Base-by-base conservation (phyloP, 257 asterid genomes). In the Scutellaria baicalensis region DNA sequence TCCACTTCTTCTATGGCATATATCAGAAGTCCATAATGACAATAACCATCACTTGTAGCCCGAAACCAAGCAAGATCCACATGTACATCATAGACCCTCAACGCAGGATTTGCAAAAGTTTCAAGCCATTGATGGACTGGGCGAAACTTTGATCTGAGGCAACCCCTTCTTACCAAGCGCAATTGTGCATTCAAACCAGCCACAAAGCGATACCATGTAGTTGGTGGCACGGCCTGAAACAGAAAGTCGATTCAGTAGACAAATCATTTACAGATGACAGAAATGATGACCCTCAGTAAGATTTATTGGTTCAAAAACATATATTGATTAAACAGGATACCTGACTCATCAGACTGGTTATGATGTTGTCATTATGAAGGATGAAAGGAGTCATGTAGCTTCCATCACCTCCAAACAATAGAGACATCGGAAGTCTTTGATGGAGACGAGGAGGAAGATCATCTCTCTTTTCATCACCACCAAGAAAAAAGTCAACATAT, bases 111-210 rank as follows among this genome's bases (percentile, higher is more conserved):
- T 39, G 94, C 98, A 71, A 86, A 81, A 73, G 86, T 79, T 59
- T 88, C 96, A 56, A 94, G 80, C 99, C 99, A 94, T 40, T 75
- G 82, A 74, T 89, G 85, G 66, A 89, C 87, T 27, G 90, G 85
- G 35, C 88, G 89, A 67, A 88, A 91, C 75, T 80, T 91, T 16
- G 81, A 68, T 56, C 86, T 79, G 39, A 94, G 91, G 83, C 92
- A 88, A 68, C 99, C 99, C 70, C 83, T 86, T 50, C 93, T 88
- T 57, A 81, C 97, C 86, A 94, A 75, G 50, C 98, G 98, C 78
- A 94, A 82, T 66, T 94, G 96, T n/a, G 96, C 96, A 80, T 94
- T 94, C 85, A 94, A 80, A 80, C 99, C 99, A 84, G 99, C 93
- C 71, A 88, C 97, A 74, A 94, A 86, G n/a, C 99, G 96, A 74